phyloP scores from a whole-genome alignment of 2,329 filamentous ascomycete species.

The Curvularia verruculosa region DNA sequence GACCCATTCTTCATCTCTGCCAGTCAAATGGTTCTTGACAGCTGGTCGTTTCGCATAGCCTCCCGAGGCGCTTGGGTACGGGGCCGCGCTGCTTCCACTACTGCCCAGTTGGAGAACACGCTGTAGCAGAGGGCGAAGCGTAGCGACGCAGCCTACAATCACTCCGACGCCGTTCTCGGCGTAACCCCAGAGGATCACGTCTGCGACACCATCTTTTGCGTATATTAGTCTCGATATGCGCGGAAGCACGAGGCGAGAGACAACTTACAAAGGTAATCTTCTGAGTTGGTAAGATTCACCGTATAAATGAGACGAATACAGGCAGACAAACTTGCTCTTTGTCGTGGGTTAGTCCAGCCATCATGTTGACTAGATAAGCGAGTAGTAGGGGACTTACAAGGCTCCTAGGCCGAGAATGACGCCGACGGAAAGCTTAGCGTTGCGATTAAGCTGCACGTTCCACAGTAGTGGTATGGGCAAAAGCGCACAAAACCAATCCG shows the following conservation, averaged over 20 bases:
- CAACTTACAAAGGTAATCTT: conserved; percentile 11
- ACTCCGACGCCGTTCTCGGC: conserved; percentile 14
- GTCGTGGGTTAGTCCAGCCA: conserved; percentile 3
- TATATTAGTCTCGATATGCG: background rate
- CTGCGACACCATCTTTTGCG: conserved; percentile 8
- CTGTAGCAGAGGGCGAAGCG: conserved; percentile 13
- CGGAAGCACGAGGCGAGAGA: background rate
- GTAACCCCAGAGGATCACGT: conserved; percentile 15
- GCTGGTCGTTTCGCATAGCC: conserved; percentile 9
- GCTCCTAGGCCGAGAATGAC: conserved; percentile 17
- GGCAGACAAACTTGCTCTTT: conserved; percentile 14
- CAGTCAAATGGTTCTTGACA: conserved; percentile 13
- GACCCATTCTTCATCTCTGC: conserved; percentile 16
- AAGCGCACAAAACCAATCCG: conserved; percentile 16
- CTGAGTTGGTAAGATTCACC: conserved; percentile 10
- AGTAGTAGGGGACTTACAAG: conserved; percentile 9
- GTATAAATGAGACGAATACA: conserved; percentile 16
- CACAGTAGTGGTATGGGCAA: conserved; percentile 14
- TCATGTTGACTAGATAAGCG: conserved; percentile 8
- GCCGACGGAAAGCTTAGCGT: conserved; percentile 16
- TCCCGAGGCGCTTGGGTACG: conserved; percentile 8
- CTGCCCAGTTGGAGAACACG: conserved; percentile 15
- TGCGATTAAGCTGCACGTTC: conserved; percentile 15
- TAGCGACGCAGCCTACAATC: conserved; percentile 16
- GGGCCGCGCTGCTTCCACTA: conserved; percentile 4